Conservation (phyloP, 2,329 filamentous ascomycete species). For the Talaromyces funiculosus region DNA sequence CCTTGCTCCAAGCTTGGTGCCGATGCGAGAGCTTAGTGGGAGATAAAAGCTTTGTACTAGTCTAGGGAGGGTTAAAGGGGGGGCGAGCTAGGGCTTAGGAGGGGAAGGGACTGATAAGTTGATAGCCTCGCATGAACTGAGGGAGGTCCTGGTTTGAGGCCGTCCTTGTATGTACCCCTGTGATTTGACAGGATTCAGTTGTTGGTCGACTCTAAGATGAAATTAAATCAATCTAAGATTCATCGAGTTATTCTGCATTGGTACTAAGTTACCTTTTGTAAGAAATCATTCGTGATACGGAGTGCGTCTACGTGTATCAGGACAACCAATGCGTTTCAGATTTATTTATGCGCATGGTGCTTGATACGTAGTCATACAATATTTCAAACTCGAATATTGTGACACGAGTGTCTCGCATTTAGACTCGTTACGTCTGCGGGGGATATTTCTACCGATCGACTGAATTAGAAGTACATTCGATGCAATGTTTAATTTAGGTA, state of each 20-base stretch:
- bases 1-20: not conserved
- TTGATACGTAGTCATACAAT: not conserved
- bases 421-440: not conserved
- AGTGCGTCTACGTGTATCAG: not conserved
- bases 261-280: not conserved
- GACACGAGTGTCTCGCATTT: not conserved
- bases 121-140: not conserved
- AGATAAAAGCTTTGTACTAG: slow-evolving; percentile 5
- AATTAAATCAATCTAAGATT: not conserved
- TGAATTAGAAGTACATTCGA: not conserved
- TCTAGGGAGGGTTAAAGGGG: slow-evolving; percentile 1
- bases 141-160: not conserved
- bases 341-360: not conserved
- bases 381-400: not conserved
- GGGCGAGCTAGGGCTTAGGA: not conserved
- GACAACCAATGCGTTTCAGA: not conserved
- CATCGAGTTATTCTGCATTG: not conserved
- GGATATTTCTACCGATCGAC: not conserved
- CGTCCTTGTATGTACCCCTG: not conserved
- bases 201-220: not conserved
- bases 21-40: not conserved
- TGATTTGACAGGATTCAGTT: not conserved
- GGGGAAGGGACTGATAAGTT: not conserved
- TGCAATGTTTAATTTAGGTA: not conserved
- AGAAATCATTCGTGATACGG: not conserved